Evolutionary conservation across 2,329 filamentous ascomycete genomes (phyloP).

Genomic region (Sporothrix globosa): DNA sequence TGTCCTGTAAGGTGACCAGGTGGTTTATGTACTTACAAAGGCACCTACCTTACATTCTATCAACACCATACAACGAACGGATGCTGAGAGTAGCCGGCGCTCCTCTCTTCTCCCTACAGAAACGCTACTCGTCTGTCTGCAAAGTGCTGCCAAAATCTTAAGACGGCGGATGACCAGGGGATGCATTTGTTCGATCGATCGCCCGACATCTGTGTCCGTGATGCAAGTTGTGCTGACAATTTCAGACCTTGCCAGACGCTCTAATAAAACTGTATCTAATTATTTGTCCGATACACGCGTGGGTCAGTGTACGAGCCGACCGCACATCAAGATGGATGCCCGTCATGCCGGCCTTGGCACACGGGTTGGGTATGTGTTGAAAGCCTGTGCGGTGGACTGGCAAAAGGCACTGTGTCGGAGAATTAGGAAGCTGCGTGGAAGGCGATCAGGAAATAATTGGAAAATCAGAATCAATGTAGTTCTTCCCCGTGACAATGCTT

Average conservation of each 20-base stretch:
- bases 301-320: constrained; percentile 3
- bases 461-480: no score
- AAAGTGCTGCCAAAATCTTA: neutral
- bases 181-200: neutral
- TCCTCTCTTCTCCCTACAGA: no score
- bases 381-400: no score
- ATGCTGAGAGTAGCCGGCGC: no score
- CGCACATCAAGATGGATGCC: neutral
- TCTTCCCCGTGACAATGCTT: neutral
- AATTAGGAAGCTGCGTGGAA: constrained; percentile 12
- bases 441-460: neutral
- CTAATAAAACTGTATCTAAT: no score
- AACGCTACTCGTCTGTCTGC: neutral
- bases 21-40: neutral
- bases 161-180: neutral
- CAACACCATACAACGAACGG: neutral
- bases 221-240: constrained; percentile 7
- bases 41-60: neutral
- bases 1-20: neutral
- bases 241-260: neutral
- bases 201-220: neutral
- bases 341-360: constrained; percentile 10
- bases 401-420: neutral
- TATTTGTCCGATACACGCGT: neutral
- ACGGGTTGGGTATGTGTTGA: neutral